A percentile compares a stretch with the other conserved stretches of the same genome.
Evolutionary conservation across 2,329 filamentous ascomycete species (phyloP).

Genomic region (Fusarium succisae): DNA sequence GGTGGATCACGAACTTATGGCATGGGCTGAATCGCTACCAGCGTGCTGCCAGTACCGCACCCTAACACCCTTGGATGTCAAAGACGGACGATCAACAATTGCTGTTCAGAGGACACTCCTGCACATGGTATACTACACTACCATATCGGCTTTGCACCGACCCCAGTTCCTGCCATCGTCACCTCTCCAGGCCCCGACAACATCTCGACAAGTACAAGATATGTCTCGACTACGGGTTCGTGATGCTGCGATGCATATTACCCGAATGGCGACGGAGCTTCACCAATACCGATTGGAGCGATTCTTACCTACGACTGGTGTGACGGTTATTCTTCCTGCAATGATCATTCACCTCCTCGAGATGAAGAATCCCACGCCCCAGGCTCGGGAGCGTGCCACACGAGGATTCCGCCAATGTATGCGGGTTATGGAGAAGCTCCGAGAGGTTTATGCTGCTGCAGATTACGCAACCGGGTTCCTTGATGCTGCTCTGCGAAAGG

Average conservation of each 20-base stretch:
- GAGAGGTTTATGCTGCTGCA: constrained; percentile 92
- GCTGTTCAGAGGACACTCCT: constrained; percentile 83
- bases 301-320: constrained; percentile 87
- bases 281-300: constrained; percentile 77
- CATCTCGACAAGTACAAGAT: constrained; percentile 78
- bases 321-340: constrained; percentile 88
- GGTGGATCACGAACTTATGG: constrained; percentile 81
- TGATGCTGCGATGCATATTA: constrained; percentile 85
- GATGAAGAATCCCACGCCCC: constrained; percentile 83
- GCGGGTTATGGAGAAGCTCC: constrained; percentile 86
- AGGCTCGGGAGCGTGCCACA: constrained; percentile 76
- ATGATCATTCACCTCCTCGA: constrained; percentile 95
- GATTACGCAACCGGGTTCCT: constrained; percentile 95
- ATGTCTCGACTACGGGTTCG: constrained; percentile 84
- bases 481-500: constrained; percentile 90
- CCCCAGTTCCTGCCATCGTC: constrained; percentile 87
- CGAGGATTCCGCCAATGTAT: constrained; percentile 91
- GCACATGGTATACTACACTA: constrained; percentile 94
- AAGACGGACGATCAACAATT: constrained; percentile 67
- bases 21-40: constrained; percentile 80
- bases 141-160: constrained; percentile 87
- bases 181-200: constrained; percentile 61
- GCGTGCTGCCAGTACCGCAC: constrained; percentile 74
- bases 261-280: constrained; percentile 81
- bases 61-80: constrained; percentile 63